phyloP scores from a whole-genome alignment of 2,329 filamentous ascomycete species.

The Fusarium circinatum region DNA sequence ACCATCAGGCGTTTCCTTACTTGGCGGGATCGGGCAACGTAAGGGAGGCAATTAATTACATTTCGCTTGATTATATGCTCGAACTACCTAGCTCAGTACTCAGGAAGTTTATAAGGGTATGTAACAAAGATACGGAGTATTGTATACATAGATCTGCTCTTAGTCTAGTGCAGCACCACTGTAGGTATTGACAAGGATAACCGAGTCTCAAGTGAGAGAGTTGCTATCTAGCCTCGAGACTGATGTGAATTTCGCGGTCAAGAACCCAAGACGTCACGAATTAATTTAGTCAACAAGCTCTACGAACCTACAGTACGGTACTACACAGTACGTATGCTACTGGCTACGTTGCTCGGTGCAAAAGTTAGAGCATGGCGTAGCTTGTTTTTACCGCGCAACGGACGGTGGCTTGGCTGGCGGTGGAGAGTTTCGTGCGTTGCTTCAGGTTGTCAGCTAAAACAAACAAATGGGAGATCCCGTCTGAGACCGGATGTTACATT shows the following conservation, averaged over 20 bases:
- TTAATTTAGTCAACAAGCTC: not conserved
- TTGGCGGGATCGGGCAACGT: not conserved
- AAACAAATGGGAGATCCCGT: slow-evolving; percentile 12
- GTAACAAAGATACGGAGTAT: not conserved
- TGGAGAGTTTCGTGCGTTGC: slow-evolving; percentile 21
- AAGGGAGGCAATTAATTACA: not conserved
- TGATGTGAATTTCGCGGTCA: slow-evolving; percentile 25
- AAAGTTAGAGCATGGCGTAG: not conserved
- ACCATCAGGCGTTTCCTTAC: not conserved
- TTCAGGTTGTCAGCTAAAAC: not conserved
- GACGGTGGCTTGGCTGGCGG: slow-evolving; percentile 27
- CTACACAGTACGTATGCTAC: not conserved
- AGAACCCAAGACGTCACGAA: slow-evolving; percentile 25
- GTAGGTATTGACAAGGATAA: not conserved
- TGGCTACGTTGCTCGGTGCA: slow-evolving; percentile 1
- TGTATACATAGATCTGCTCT: not conserved
- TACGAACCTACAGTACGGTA: not conserved
- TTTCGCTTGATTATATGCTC: not conserved
- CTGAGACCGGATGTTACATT: not conserved
- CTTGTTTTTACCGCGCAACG: slow-evolving; percentile 3
- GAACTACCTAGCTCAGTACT: not conserved
- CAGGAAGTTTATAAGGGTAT: not conserved
- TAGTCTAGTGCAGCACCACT: not conserved
- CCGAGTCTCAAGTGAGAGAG: not conserved
- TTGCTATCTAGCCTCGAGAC: not conserved